Percentiles rank a stretch among this genome's conserved stretches.
Evolutionary conservation across 306 rosid genomes (phyloP).

Genomic region (Vigna unguiculata): DNA sequence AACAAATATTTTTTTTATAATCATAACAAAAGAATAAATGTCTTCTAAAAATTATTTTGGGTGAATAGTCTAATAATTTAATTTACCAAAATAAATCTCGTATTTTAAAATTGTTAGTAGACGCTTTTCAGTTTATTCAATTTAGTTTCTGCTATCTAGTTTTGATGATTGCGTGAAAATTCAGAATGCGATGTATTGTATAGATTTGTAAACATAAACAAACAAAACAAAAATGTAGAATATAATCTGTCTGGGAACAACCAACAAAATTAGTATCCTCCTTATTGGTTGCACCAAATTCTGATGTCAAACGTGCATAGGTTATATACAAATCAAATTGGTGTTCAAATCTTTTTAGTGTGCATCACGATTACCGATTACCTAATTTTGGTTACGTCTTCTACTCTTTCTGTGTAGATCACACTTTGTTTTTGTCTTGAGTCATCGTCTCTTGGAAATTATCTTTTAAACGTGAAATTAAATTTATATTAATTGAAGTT

Average conservation of each 20-base stretch:
- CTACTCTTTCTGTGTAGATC: too few relatives aligned
- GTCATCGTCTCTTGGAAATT: too few relatives aligned
- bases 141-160: background rate
- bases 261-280: background rate
- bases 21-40: too few relatives aligned
- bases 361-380: background rate
- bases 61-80: too few relatives aligned
- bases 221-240: background rate
- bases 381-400: background rate
- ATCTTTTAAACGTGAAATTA: background rate
- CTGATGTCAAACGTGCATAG: background rate
- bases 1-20: too few relatives aligned
- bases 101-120: background rate
- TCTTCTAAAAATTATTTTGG: too few relatives aligned
- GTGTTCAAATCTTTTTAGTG: background rate
- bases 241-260: background rate
- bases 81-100: too few relatives aligned
- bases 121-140: background rate
- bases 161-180: background rate
- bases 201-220: background rate
- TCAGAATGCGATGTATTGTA: background rate
- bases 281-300: background rate
- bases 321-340: background rate
- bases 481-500: background rate
- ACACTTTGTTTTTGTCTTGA: too few relatives aligned